Evolutionary conservation across 2,329 filamentous ascomycete species (phyloP).

Genomic region (Paraphoma chrysanthemicola): DNA sequence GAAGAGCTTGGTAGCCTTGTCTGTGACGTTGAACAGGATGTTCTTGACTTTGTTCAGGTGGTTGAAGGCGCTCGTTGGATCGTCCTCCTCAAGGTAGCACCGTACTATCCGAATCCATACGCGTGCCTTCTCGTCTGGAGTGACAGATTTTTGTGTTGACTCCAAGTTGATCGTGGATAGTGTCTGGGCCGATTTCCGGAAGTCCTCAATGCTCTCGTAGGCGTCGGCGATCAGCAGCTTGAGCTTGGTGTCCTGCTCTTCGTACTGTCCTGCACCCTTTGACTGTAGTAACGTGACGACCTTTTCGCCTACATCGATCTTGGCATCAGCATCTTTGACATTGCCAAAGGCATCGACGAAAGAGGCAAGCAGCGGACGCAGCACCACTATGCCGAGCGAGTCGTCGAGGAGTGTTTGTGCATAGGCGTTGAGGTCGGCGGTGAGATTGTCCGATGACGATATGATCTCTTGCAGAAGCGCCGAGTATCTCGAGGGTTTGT

Average conservation of each 20-base stretch:
- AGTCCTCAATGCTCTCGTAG: conserved; percentile 84
- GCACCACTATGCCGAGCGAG: conserved; percentile 76
- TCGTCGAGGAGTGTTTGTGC: conserved; percentile 72
- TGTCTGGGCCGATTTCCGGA: conserved; percentile 75
- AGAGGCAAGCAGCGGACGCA: conserved; percentile 71
- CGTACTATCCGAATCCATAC: conserved; percentile 95
- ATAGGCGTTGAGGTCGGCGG: conserved; percentile 71
- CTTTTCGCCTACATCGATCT: conserved; percentile 77
- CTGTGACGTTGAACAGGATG: conserved; percentile 78
- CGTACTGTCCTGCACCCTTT: conserved; percentile 72
- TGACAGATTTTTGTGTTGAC: conserved; percentile 82
- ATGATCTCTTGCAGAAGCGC: conserved; percentile 65
- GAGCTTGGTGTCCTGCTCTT: conserved; percentile 82
- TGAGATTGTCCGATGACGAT: conserved; percentile 55
- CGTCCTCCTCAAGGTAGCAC: conserved; percentile 92
- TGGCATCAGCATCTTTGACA: conserved; percentile 68
- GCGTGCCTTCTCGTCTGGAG: conserved; percentile 79
- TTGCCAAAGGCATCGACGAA: conserved; percentile 70
- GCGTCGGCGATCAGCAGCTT: conserved; percentile 83
- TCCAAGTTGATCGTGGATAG: conserved; percentile 89
- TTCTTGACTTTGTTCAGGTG: conserved; percentile 97
- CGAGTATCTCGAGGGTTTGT: conserved; percentile 64
- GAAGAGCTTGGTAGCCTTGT: conserved; percentile 78
- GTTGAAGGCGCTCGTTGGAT: conserved; percentile 81
- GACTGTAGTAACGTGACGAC: conserved; percentile 72